These are phyloP conservation scores for Oryza coarctata DNA, from an alignment of 176 grass and related monocot genomes.

Conservation along the genomic window DNA sequence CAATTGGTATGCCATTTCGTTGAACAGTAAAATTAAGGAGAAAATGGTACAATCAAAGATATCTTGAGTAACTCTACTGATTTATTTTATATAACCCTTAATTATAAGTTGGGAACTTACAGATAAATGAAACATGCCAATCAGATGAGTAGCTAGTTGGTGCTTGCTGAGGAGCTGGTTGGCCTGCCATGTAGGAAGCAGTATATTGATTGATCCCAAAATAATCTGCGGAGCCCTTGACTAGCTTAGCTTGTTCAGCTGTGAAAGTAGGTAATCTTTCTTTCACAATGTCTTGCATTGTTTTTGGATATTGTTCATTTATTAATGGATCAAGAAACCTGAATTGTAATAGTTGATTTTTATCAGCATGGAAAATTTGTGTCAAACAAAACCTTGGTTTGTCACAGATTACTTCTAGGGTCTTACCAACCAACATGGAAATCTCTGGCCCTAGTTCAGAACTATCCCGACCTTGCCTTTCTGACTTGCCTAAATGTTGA, in stretches of 20 bases:
- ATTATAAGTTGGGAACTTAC: slow-evolving; percentile 31
- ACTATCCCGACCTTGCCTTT: slow-evolving; percentile 78
- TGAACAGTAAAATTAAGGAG: slow-evolving; percentile 47
- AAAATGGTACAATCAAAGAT: not conserved
- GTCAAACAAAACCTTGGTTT: slow-evolving; percentile 3
- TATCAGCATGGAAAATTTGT: slow-evolving; percentile 13
- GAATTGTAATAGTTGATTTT: not conserved
- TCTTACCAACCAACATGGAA: slow-evolving; percentile 91
- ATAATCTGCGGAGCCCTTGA: slow-evolving; percentile 87
- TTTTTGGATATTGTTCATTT: slow-evolving; percentile 67
- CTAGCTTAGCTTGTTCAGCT: slow-evolving; percentile 74
- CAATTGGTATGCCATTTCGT: slow-evolving; percentile 71
- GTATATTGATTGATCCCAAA: slow-evolving; percentile 97
- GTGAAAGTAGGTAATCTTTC: slow-evolving; percentile 72
- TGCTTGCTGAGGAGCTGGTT: slow-evolving; percentile 34
- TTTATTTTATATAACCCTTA: not conserved
- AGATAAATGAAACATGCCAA: slow-evolving; percentile 56
- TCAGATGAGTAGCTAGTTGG: slow-evolving; percentile 67
- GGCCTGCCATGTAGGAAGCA: slow-evolving; percentile 56
- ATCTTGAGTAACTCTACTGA: not conserved
- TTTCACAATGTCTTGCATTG: slow-evolving; percentile 73
- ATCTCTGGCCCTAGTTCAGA: slow-evolving; percentile 84
- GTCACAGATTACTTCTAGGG: not conserved
- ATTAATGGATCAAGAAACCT: slow-evolving; percentile 88
- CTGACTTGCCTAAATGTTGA: slow-evolving; percentile 52